Conservation (phyloP, 306 rosid species). For the Pterocarpus santalinus region DNA sequence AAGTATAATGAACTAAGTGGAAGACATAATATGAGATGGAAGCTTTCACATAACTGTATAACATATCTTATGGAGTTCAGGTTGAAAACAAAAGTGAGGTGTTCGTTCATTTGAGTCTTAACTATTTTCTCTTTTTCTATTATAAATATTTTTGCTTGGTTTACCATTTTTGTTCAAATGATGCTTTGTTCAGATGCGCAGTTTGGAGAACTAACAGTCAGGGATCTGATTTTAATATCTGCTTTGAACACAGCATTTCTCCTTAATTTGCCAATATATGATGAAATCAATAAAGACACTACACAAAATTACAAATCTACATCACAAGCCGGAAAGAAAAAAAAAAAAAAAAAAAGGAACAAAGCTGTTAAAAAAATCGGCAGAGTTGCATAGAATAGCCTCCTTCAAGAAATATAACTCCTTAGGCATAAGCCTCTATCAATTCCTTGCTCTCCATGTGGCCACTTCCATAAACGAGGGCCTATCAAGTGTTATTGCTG, state of each 20-base stretch:
- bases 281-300: not conserved
- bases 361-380: not conserved
- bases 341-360: no score
- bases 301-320: conserved; percentile 17
- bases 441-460: conserved; percentile 8
- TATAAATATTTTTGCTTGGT: not conserved
- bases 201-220: conserved; percentile 63
- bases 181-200: conserved; percentile 49
- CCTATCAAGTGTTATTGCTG: not conserved
- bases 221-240: conserved; percentile 66
- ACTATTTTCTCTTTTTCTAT: not conserved
- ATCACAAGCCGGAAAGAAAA: not conserved
- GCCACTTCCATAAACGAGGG: conserved; percentile 11
- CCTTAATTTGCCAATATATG: conserved; percentile 68
- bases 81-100: not conserved
- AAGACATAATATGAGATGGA: not conserved
- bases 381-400: not conserved
- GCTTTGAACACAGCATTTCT: conserved; percentile 71
- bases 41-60: not conserved
- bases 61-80: not conserved
- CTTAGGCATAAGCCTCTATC: not conserved
- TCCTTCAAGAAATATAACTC: not conserved
- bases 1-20: not conserved
- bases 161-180: not conserved
- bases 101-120: no score